Evolutionary conservation across 2,329 filamentous ascomycete species (phyloP), one percentile per base, ranked within the genome.

Genomic region (Didymella keratinophila): DNA sequence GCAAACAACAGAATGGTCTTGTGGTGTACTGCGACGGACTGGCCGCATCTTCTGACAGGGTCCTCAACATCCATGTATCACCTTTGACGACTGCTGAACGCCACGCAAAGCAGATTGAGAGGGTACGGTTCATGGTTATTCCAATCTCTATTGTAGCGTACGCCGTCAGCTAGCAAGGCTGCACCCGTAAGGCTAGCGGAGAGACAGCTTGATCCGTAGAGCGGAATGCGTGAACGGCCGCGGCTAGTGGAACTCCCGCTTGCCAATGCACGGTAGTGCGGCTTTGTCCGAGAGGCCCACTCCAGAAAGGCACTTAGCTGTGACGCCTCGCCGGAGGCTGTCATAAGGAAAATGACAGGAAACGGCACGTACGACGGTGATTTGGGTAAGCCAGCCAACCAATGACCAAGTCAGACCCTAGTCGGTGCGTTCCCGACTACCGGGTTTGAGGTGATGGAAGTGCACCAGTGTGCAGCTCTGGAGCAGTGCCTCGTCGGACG

Each of bases 331-430:
- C 66, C 21, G 64, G 51, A 49, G 60, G 44, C 50, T 60, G 57
- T 58, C 62, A 65, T 56, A 61, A 58, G 27, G 3, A 45, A 52
- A 65, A 53, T 74, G 73, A 76, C 74, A 73, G 69, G 67, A 75
- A 76, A 76, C 74, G 72, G 72, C 66, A 73, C 60, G 64, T 71
- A 74, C 73, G 58, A 63, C 69, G 69, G 68, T 39, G 52, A 72
- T 65, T 36, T 56, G 51, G 55, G 53, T 63, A 52, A 50, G 43
- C 46, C 50, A 49, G 56, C 41, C 54, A 50, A 47, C 69, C 67
- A 67, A 68, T 63, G 18, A 51, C 56, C 56, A 61, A 52, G 50
- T 62, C 21, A 42, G 53, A 42, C 43, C 49, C 47, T 46, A 47
- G 41, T 58, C 37, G 48, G 52, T 44, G 28, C 25, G 36, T 39